Conservation (phyloP, 768 basidiomycete species). For the Wakefieldia striispora region DNA sequence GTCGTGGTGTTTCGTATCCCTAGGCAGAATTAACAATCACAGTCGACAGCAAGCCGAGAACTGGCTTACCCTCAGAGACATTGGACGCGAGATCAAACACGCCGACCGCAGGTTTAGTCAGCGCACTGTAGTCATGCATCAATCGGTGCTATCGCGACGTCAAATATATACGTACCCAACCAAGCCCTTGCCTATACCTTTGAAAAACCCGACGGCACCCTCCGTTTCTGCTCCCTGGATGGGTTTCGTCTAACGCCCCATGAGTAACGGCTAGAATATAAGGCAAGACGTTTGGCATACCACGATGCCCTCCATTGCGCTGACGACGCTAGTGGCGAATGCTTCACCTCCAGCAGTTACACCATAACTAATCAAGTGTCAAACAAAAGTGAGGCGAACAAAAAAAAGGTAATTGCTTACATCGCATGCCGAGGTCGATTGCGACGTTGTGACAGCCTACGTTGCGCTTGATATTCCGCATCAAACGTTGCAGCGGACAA, state of each 20-base stretch:
- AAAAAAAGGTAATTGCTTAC: conserved; percentile 41
- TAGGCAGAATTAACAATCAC: conserved; percentile 29
- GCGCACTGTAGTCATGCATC: conserved; percentile 48
- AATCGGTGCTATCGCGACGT: neutral
- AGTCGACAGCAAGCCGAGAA: neutral
- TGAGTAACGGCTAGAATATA: conserved; percentile 1
- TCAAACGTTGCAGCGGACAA: conserved; percentile 97
- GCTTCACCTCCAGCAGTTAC: conserved; percentile 94
- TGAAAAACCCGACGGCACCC: conserved; percentile 96
- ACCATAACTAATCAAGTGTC: conserved; percentile 65
- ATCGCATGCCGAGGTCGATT: conserved; percentile 97
- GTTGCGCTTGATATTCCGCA: conserved; percentile 87
- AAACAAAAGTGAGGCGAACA: neutral
- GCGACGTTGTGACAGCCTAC: conserved; percentile 84
- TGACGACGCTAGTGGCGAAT: conserved; percentile 88
- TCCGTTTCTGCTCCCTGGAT: conserved; percentile 94
- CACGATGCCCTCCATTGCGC: conserved; percentile 93
- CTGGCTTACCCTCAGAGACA: conserved; percentile 74
- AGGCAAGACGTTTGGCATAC: conserved; percentile 41
- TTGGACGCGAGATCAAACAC: conserved; percentile 96
- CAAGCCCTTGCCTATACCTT: conserved; percentile 94
- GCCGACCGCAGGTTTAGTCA: conserved; percentile 96
- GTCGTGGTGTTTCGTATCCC: conserved; percentile 98
- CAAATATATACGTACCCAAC: conserved; percentile 62
- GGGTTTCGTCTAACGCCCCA: conserved; percentile 74